These are phyloP conservation scores for Russula earlei DNA, from an alignment of 768 basidiomycete species.

Conservation along the genomic window DNA sequence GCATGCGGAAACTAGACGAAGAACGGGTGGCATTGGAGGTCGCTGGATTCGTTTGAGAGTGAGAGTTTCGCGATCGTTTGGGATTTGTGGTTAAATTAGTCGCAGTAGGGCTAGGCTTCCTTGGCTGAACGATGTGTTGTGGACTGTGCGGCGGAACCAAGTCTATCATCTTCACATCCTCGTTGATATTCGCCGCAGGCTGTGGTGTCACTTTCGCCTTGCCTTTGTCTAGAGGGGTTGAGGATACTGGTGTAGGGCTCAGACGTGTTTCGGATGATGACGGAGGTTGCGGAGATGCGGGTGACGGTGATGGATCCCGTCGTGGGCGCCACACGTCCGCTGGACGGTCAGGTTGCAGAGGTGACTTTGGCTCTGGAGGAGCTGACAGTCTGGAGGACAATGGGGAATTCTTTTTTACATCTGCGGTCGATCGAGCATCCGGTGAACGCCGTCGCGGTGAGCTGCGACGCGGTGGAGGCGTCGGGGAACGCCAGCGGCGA, in stretches of 20 bases:
- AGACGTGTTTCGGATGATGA: not conserved
- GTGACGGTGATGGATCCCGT: slow-evolving; percentile 1
- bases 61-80: slow-evolving; percentile 5
- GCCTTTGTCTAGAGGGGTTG: slow-evolving; percentile 8
- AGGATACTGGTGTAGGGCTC: not conserved
- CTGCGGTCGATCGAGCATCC: slow-evolving; percentile 1
- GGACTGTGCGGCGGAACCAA: slow-evolving; percentile 1
- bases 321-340: slow-evolving; percentile 1
- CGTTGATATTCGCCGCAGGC: not conserved
- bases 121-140: slow-evolving; percentile 2
- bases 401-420: not conserved
- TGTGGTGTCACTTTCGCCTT: slow-evolving; percentile 11
- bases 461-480: slow-evolving; percentile 7
- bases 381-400: not conserved
- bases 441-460: slow-evolving; percentile 10
- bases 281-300: slow-evolving; percentile 2
- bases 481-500: slow-evolving; percentile 9
- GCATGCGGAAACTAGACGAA: slow-evolving; percentile 9
- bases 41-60: not conserved
- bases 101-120: slow-evolving; percentile 7
- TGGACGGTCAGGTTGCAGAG: not conserved
- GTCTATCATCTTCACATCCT: slow-evolving; percentile 14
- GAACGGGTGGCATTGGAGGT: slow-evolving; percentile 1
- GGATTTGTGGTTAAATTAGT: not conserved
- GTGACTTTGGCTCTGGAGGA: not conserved